phyloP scores from a whole-genome alignment of 2,329 filamentous ascomycete species.

The Fusarium guadeloupense region DNA sequence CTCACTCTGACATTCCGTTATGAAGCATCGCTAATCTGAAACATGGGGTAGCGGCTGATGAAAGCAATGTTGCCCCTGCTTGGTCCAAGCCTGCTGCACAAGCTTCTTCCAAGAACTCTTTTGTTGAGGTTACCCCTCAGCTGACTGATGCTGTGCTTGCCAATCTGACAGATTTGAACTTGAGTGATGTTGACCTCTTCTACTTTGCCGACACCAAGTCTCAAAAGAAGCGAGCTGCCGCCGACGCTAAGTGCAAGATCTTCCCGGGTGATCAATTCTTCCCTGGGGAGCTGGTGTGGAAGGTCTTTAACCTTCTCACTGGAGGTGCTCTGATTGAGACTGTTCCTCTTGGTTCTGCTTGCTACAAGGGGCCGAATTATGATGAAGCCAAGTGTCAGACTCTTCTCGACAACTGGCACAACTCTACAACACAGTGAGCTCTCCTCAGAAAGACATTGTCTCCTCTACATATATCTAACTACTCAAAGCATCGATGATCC shows the following conservation, averaged over 20 bases:
- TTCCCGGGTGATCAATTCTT: conserved; percentile 44
- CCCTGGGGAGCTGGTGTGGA: conserved; percentile 43
- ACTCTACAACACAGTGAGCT: conserved; percentile 27
- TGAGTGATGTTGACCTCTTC: conserved; percentile 47
- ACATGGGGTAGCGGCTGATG: conserved; percentile 25
- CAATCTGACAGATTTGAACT: conserved; percentile 44
- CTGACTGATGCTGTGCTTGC: conserved; percentile 49
- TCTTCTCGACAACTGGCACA: conserved; percentile 3
- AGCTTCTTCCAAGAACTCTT: conserved; percentile 8
- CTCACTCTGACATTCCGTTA: neutral
- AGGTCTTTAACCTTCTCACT: conserved; percentile 47
- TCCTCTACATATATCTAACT: neutral
- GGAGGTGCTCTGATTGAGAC: conserved; percentile 47
- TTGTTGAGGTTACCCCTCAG: conserved; percentile 42
- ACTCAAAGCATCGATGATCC: conserved; percentile 45
- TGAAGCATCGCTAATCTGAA: conserved; percentile 27
- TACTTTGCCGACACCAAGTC: conserved; percentile 41
- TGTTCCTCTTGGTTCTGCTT: conserved; percentile 46
- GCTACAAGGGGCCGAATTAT: conserved; percentile 42
- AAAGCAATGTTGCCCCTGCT: conserved; percentile 40
- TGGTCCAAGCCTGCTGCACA: conserved; percentile 9
- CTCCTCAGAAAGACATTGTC: rapidly evolving
- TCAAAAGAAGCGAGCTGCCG: conserved; percentile 1
- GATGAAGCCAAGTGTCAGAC: neutral
- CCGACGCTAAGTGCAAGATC: conserved; percentile 40